These are phyloP conservation scores for Ambrosia hybrid DNA, from an alignment of 140 eudicot species.

Conservation along the genomic window DNA sequence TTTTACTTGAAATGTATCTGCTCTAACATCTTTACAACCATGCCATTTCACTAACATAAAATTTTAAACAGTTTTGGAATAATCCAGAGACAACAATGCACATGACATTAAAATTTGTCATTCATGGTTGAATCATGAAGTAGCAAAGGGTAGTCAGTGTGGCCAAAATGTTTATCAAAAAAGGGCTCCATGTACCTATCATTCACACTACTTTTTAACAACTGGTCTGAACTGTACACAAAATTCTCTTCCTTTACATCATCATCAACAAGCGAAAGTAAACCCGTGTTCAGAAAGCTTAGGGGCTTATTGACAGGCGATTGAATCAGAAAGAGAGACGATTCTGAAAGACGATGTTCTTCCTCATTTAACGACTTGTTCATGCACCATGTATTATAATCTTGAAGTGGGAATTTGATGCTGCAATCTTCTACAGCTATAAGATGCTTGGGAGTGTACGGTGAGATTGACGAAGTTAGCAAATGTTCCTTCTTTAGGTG, in stretches of 20 bases:
- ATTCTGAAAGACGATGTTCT: conserved; percentile 21
- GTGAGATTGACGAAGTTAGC: conserved; percentile 28
- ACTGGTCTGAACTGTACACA: conserved; percentile 13
- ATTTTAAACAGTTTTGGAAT: conserved; percentile 24
- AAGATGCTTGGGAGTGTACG: conserved; percentile 35
- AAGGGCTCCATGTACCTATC: conserved; percentile 18
- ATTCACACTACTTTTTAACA: conserved; percentile 24
- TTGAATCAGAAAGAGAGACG: conserved; percentile 27
- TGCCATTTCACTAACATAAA: background rate
- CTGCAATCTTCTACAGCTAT: conserved; percentile 37
- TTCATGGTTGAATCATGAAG: conserved; percentile 38
- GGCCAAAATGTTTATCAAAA: conserved; percentile 29
- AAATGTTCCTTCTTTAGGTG: conserved; percentile 21
- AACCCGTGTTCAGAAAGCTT: conserved; percentile 28
- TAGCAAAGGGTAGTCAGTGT: conserved; percentile 25
- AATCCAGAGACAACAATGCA: conserved; percentile 7
- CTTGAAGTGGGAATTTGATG: conserved; percentile 22
- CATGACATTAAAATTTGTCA: conserved; percentile 2
- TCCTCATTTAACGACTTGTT: conserved; percentile 22
- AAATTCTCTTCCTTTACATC: conserved; percentile 30
- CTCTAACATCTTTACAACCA: conserved; percentile 10
- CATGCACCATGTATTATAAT: conserved; percentile 19
- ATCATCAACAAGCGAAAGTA: conserved; percentile 17
- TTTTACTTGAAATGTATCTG: background rate
- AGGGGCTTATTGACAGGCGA: conserved; percentile 22